These are phyloP conservation scores for Gymnopilus dilepis DNA, from an alignment of 768 basidiomycete genomes.

Conservation along the genomic window DNA sequence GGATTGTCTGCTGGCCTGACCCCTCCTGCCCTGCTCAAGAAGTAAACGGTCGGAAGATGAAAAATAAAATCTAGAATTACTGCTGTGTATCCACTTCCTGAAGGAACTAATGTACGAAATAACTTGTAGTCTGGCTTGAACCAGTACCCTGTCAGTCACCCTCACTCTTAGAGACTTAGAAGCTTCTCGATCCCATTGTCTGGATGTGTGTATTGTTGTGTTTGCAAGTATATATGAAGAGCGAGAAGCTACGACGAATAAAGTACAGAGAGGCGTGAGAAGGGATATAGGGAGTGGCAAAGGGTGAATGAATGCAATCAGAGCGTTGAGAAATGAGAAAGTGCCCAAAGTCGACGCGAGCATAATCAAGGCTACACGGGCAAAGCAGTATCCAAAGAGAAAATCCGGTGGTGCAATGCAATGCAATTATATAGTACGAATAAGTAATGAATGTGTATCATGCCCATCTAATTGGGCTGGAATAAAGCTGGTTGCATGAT, in stretches of 20 bases:
- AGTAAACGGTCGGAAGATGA: conserved; percentile 8
- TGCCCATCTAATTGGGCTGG: conserved; percentile 10
- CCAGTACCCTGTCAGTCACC: background rate
- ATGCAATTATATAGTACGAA: conserved; percentile 10
- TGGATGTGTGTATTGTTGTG: background rate
- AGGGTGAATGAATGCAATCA: conserved; percentile 1
- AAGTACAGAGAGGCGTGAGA: background rate
- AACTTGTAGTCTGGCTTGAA: background rate
- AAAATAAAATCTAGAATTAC: conserved; percentile 13
- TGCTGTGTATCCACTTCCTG: conserved; percentile 19
- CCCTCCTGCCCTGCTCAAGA: conserved; percentile 70
- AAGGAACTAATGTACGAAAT: conserved; percentile 16
- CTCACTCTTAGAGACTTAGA: background rate
- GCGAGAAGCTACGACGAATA: background rate
- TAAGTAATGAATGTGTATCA: conserved; percentile 9
- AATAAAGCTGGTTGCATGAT: background rate
- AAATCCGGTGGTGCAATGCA: conserved; percentile 4
- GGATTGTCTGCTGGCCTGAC: conserved; percentile 77
- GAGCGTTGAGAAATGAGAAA: background rate
- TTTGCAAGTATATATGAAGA: conserved; percentile 15
- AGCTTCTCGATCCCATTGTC: background rate
- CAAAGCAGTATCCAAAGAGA: background rate
- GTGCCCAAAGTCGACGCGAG: background rate
- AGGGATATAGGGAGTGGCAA: background rate
- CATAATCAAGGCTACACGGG: conserved; percentile 1